Conservation (phyloP, 139 green algal genomes). For the Edaphochlamys debaryana region DNA sequence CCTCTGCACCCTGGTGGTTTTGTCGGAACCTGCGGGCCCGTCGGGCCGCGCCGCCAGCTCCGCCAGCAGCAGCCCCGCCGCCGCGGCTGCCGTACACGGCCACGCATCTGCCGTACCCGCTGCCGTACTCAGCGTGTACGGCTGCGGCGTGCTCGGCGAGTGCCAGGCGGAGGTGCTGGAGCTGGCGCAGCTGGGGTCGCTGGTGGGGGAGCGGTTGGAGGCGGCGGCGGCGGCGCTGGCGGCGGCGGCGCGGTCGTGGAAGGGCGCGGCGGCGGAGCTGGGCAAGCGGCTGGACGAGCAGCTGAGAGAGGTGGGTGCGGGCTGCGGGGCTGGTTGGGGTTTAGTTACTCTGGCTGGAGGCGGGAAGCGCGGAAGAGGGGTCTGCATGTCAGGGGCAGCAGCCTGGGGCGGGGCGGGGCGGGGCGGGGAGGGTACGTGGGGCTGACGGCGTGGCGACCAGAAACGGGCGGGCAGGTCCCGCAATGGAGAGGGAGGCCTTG, state of each 20-base stretch:
- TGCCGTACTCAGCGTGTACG: constrained; percentile 17
- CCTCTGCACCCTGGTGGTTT: constrained; percentile 19
- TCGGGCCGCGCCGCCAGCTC: too few species aligned
- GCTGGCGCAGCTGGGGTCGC: constrained; percentile 26
- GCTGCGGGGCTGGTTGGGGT: too few species aligned
- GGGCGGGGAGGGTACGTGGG: too few species aligned
- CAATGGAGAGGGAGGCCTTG: too few species aligned
- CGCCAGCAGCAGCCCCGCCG: too few species aligned
- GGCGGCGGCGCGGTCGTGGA: constrained; percentile 47
- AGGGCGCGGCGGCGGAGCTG: constrained; percentile 27
- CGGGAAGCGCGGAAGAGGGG: too few species aligned
- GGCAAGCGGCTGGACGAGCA: constrained; percentile 48
- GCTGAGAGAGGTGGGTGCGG: constrained; percentile 16
- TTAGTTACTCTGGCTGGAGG: too few species aligned
- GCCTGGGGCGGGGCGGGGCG: not conserved
- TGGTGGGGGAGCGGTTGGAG: constrained; percentile 39
- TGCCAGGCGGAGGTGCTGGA: constrained; percentile 33
- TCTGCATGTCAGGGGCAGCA: too few species aligned
- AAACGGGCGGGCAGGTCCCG: too few species aligned
- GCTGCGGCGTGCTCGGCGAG: constrained; percentile 12
- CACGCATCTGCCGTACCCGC: too few species aligned
- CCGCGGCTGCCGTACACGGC: too few species aligned
- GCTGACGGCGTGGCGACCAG: not conserved
- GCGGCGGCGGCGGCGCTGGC: constrained; percentile 30
- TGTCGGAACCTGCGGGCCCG: constrained; percentile 6